Base-by-base conservation (phyloP, 352 stramenopile genomes). In the Pythium coloratum region DNA sequence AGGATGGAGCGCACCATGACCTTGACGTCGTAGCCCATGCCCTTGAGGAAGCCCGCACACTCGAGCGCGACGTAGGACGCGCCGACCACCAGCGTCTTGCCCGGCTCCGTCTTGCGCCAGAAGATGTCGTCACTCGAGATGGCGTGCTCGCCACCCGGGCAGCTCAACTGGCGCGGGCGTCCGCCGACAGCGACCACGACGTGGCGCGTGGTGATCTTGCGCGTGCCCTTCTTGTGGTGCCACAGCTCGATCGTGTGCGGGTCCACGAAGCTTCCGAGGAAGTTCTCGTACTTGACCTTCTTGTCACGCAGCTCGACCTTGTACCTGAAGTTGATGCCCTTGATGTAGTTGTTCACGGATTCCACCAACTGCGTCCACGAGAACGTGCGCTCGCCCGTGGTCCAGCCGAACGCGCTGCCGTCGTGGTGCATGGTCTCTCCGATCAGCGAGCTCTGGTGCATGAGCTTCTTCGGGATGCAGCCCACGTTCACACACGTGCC, bases 391-490 rank as follows among this genome's bases (percentile, higher is more conserved):
- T 81, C 55, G 42, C 64, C 53, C 1, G 71, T 64, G 26, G 70
- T 78, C 84, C 97, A 98, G 53, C 97, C 97, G 66, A 97, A 98
- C 44, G 80, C 78, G 20, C 80, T 76, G 14, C 77, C 71, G 75
- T 99, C 96, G 53, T 90, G 82, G 62, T 93, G 80, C 47, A 98
- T 78, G 10, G 82, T 63, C 66, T 99, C 93, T 55, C 92, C 88
- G 3, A 99, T 81, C 34, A 98, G 64, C 40, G 95, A 89, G 66
- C 95, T 97, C 71, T 98, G 91, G 72, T 99, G 97, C 92, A 99
- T 99, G 14, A 99, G 82, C 76, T 99, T 99, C 82, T 99, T 99
- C 30, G 98, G 97, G 71, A 99, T 99, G 69, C 98, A 99, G 18
- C 97, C 97, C 6, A 99, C 97, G 76, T 99, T 99, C 62, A 99